phyloP scores from a whole-genome alignment of 2,329 filamentous ascomycete genomes.

The Ceratocystiopsis sp. region DNA sequence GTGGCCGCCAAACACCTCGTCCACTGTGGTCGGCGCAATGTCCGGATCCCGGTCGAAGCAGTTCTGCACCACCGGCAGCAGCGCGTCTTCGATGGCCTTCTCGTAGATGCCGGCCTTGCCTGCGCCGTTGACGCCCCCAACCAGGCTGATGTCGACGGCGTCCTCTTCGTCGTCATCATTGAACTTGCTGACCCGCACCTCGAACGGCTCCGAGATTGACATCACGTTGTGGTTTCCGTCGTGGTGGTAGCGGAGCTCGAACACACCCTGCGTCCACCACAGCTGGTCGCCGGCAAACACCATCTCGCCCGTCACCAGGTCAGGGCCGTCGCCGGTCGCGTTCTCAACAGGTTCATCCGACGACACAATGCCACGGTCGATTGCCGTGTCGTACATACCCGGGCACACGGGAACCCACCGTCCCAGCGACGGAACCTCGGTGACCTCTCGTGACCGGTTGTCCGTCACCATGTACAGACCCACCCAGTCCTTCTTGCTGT shows the following conservation, averaged over 20 bases:
- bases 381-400: conserved; percentile 57
- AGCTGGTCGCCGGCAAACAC: conserved; percentile 82
- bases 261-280: conserved; percentile 93
- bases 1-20: conserved; percentile 70
- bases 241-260: conserved; percentile 95
- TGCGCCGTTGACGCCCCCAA: background rate
- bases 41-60: conserved; percentile 87
- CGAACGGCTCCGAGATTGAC: conserved; percentile 84
- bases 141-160: conserved; percentile 19
- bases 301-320: conserved; percentile 63
- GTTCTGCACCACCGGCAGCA: conserved; percentile 74
- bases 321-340: conserved; percentile 22
- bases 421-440: conserved; percentile 69
- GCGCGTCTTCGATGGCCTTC: conserved; percentile 53
- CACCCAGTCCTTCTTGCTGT: conserved; percentile 87
- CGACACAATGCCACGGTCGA: conserved; percentile 58
- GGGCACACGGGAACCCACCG: conserved; percentile 74
- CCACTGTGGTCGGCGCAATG: conserved; percentile 63
- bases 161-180: conserved; percentile 54
- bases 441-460: conserved; percentile 71
- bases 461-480: conserved; percentile 93
- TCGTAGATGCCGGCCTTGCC: conserved; percentile 40
- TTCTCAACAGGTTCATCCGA: conserved; percentile 41
- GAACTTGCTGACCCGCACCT: conserved; percentile 69
- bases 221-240: conserved; percentile 84